phyloP scores from a whole-genome alignment of 371 early-diverging fungal species.

The Mortierella sp. region DNA sequence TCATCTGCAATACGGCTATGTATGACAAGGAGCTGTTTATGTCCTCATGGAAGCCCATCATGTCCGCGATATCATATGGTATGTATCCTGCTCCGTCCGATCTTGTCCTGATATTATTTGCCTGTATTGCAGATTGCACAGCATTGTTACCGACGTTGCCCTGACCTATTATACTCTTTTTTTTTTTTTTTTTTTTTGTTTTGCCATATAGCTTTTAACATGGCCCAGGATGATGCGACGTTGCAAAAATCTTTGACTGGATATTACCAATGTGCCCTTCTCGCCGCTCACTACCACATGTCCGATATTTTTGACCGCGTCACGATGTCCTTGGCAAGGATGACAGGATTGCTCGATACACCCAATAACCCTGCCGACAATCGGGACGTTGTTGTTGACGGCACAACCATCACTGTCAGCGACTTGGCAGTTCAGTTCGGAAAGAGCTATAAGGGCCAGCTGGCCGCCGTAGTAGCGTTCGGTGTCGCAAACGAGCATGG shows the following conservation, averaged over 20 bases:
- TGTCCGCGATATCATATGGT: constrained; percentile 80
- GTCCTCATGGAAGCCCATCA: constrained; percentile 67
- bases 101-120: background rate
- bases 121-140: constrained; percentile 5
- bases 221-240: constrained; percentile 82
- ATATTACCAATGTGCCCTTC: constrained; percentile 81
- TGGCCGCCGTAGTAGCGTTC: constrained; percentile 89
- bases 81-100: constrained; percentile 19
- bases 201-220: constrained; percentile 72
- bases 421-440: constrained; percentile 87
- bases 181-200: background rate
- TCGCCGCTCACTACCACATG: constrained; percentile 80
- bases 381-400: constrained; percentile 69
- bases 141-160: too few species aligned
- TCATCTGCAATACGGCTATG: constrained; percentile 60
- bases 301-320: constrained; percentile 84
- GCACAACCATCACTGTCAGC: constrained; percentile 74
- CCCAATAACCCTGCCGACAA: constrained; percentile 65
- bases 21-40: constrained; percentile 78
- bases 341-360: constrained; percentile 78
- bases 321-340: constrained; percentile 77
- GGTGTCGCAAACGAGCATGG: constrained; percentile 81
- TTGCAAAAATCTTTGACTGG: constrained; percentile 85
- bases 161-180: background rate
- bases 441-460: constrained; percentile 86